Conservation (phyloP, 148 eudicot species). For the Rhododendron molle region DNA sequence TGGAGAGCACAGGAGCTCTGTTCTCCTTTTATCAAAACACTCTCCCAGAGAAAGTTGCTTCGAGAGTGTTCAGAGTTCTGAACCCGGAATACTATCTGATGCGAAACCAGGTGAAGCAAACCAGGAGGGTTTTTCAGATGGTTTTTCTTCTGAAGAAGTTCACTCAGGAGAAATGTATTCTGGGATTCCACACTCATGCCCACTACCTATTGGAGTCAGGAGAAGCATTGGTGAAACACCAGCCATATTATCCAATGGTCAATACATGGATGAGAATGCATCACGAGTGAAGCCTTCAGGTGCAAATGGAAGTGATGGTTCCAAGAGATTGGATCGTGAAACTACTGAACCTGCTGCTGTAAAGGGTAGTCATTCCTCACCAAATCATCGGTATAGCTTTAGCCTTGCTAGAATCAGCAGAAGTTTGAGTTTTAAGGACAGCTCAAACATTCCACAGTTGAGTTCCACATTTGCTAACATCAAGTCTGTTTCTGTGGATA, state of each 20-base stretch:
- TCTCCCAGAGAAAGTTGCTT: constrained; percentile 25
- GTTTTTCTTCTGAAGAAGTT: constrained; percentile 24
- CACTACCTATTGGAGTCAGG: constrained; percentile 26
- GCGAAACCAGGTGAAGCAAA: constrained; percentile 34
- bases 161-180: constrained; percentile 21
- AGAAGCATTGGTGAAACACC: constrained; percentile 17
- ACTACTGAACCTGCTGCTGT: constrained; percentile 17
- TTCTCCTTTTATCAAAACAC: constrained; percentile 57
- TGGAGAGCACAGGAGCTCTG: constrained; percentile 32
- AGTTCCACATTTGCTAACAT: constrained; percentile 25
- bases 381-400: constrained; percentile 46
- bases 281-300: constrained; percentile 3
- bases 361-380: constrained; percentile 35
- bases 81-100: constrained; percentile 27
- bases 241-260: constrained; percentile 4
- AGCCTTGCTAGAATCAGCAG: constrained; percentile 48
- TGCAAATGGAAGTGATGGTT: constrained; percentile 14
- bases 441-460: constrained; percentile 31
- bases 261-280: constrained; percentile 5
- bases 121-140: constrained; percentile 45
- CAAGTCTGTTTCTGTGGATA: constrained; percentile 48
- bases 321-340: constrained; percentile 18
- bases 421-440: constrained; percentile 72
- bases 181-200: constrained; percentile 42
- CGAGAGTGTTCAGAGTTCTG: constrained; percentile 26